Base-by-base conservation (phyloP, 2,329 filamentous ascomycete species). In the Cladosporium sp. region DNA sequence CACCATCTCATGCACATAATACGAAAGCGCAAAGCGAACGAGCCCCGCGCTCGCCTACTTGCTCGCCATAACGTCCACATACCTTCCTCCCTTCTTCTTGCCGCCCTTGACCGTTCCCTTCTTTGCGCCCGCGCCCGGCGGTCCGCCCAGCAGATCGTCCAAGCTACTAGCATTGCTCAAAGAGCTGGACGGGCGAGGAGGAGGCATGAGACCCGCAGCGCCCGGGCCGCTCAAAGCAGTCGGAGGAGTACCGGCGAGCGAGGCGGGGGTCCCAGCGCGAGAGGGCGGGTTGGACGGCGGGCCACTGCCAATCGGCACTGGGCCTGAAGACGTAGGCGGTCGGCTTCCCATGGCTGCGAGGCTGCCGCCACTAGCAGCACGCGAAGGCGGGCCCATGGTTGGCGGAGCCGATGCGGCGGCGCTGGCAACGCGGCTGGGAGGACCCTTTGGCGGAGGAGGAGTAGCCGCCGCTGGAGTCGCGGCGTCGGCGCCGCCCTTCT, bases 41-140 rank as follows among this genome's bases (percentile, higher is more conserved):
- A 28, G 22, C 14, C n/a, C 19, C 9, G 38, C 38, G 6, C 19
- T 19, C 6, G 14, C 18, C 43, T 52, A 52, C 37, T 52, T 52
- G 8, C 22, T 19, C 9, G 86, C 87, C 90, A 97, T 96, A 55
- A 98, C 89, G 78, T 98, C 93, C 31, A 98, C 85, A 75, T 98
- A 98, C 28, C 91, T 78, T 31, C 89, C 86, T 18, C 85, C 83
- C 77, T 90, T 95, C 75, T 89, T 89, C 63, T 86, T 89, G 68
- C 82, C 87, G 68, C 82, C 87, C 59, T 72, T 74, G 42, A 69
- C 68, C 33, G 68, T 69, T 10, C 69, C 65, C 65, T 78, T 79
- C 55, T 87, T 91, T 31, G 78, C 81, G 3, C 54, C 58, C 9
- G 56, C 56, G 8, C 57, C 58, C 8, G 62, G 55, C 3, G 86